Conservation (phyloP, 768 basidiomycete species). For the Tylopilus felleus region DNA sequence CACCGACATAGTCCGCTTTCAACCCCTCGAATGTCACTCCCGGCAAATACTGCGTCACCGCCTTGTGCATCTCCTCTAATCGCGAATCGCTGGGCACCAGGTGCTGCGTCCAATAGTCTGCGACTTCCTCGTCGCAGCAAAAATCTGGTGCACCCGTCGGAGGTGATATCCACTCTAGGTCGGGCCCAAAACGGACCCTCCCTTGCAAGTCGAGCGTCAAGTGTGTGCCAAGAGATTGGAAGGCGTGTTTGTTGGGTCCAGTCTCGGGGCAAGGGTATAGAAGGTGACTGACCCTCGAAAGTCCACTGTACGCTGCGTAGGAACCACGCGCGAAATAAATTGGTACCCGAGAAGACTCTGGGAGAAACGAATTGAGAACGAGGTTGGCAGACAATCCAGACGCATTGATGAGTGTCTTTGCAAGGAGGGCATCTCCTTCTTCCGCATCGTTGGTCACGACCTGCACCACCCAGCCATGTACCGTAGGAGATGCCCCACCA, state of each 20-base stretch:
- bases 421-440: slow-evolving; percentile 62
- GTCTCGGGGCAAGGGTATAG: slow-evolving; percentile 89
- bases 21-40: slow-evolving; percentile 56
- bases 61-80: slow-evolving; percentile 61
- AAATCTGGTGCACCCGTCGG: slow-evolving; percentile 31
- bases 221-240: slow-evolving; percentile 90
- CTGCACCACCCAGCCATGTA: slow-evolving; percentile 86
- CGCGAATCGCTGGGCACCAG: slow-evolving; percentile 62
- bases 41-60: slow-evolving; percentile 75
- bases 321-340: slow-evolving; percentile 83
- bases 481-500: slow-evolving; percentile 15
- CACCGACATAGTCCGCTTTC: slow-evolving; percentile 78
- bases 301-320: slow-evolving; percentile 85
- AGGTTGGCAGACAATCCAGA: slow-evolving; percentile 71
- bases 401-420: slow-evolving; percentile 77
- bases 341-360: slow-evolving; percentile 53
- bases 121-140: slow-evolving; percentile 39
- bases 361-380: slow-evolving; percentile 67
- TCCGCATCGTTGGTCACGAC: slow-evolving; percentile 52
- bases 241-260: slow-evolving; percentile 54
- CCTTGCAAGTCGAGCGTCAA: slow-evolving; percentile 83
- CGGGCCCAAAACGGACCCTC: slow-evolving; percentile 88
- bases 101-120: slow-evolving; percentile 74
- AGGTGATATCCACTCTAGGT: slow-evolving; percentile 81
- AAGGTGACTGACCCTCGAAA: slow-evolving; percentile 62